A percentile compares a stretch with the other conserved stretches of the same genome.
These are phyloP conservation scores for Naganishia onofrii DNA, from an alignment of 768 basidiomycete genomes.

Conservation along the genomic window DNA sequence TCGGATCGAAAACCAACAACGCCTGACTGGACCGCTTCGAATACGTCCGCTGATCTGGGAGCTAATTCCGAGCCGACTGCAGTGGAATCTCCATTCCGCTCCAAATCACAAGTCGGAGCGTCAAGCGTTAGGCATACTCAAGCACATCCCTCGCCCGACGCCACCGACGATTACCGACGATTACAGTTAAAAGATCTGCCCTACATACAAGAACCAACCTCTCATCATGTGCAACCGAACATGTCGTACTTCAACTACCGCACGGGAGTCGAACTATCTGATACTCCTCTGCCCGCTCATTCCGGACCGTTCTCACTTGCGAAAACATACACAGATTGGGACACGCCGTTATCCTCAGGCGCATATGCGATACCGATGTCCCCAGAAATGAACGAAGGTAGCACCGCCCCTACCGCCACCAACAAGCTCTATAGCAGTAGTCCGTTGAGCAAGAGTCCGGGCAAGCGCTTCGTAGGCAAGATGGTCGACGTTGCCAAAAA, in stretches of 20 bases:
- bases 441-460: slow-evolving; percentile 18
- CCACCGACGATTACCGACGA: too few relatives aligned
- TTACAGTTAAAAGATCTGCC: not conserved
- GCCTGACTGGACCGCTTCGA: too few relatives aligned
- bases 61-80: too few relatives aligned
- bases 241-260: slow-evolving; percentile 10
- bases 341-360: not conserved
- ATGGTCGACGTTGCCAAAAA: slow-evolving; percentile 11
- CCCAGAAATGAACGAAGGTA: not conserved
- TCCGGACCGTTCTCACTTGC: slow-evolving; percentile 1
- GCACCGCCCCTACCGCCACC: not conserved
- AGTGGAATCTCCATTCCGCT: too few relatives aligned
- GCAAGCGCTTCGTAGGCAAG: slow-evolving; percentile 12
- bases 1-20: too few relatives aligned
- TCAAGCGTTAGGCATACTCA: too few relatives aligned
- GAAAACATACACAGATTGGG: slow-evolving; percentile 10
- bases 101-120: too few relatives aligned
- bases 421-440: slow-evolving; percentile 16
- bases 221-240: not conserved
- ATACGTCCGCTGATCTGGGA: too few relatives aligned
- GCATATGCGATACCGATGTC: slow-evolving; percentile 4
- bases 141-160: too few relatives aligned
- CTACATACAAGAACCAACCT: not conserved
- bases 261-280: slow-evolving; percentile 1
- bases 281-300: not conserved